Conservation (phyloP, 2,329 filamentous ascomycete genomes). For the Graphilbum sp. region DNA sequence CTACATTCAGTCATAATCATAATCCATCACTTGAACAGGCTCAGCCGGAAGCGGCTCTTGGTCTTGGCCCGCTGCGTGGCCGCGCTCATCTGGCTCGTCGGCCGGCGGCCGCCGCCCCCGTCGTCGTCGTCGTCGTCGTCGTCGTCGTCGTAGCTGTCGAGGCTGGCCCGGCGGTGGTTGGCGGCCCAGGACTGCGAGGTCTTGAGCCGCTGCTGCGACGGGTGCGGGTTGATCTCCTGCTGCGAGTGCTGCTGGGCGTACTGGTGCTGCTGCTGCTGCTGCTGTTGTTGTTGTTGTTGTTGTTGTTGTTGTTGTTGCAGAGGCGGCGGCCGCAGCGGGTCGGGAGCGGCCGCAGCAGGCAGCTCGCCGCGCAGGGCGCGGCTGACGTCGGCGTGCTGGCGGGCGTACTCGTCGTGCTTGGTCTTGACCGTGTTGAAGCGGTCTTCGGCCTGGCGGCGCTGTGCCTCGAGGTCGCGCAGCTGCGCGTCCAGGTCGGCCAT, state of each 20-base stretch:
- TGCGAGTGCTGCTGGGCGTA: not conserved
- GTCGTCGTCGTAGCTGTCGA: not conserved
- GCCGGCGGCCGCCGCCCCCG: not conserved
- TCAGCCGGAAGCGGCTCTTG: not conserved
- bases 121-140: too few species aligned
- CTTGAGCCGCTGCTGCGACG: not conserved
- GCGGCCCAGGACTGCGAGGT: not conserved
- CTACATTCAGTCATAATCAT: too few species aligned
- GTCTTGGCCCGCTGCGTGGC: not conserved
- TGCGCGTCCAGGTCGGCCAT: not conserved
- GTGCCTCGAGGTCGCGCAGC: not conserved
- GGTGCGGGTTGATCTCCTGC: not conserved
- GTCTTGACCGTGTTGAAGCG: not conserved
- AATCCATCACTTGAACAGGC: not conserved
- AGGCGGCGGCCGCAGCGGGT: not conserved
- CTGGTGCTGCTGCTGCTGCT: not conserved
- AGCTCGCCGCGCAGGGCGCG: not conserved
- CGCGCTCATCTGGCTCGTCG: not conserved
- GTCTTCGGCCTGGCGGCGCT: not conserved
- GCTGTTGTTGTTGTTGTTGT: not conserved
- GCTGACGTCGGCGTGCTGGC: not conserved
- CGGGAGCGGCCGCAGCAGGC: not conserved
- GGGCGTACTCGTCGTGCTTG: constrained; percentile 1
- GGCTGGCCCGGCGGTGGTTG: not conserved
- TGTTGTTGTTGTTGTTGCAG: not conserved